Evolutionary conservation across 2,329 filamentous ascomycete species (phyloP), one percentile per base, ranked within the genome.

Genomic region (Colletotrichum tropicale): DNA sequence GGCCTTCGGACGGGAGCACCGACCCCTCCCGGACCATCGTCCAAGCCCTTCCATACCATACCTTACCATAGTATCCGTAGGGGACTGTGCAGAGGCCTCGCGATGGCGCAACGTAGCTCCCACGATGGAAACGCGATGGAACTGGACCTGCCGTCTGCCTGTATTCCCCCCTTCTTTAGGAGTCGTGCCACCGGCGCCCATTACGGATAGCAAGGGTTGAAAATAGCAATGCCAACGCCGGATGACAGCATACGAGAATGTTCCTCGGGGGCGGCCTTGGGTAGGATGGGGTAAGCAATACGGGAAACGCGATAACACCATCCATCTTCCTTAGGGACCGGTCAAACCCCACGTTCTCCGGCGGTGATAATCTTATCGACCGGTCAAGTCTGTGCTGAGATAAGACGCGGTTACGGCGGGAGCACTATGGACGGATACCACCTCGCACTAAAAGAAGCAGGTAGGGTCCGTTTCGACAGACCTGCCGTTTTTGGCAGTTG

Each of bases 161-260:
- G 48, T 60, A n/a, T 71, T 71, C 16, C 13, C n/a, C 10, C 18
- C 28, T 66, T 66, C 32, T 12, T 2, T 15, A 21, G 61, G 60
- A 36, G 61, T 61, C 60, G 48, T 71, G 72, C 48, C 68, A 38
- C 52, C 32, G 34, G 16, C 60, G n/a, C 32, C 65, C 69, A 15
- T 13, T 26, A 38, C 60, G 9, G 21, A n/a, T 43, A 26, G 32
- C n/a, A 12, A 64, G 30, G 6, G 32, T 65, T 26, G 60, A 74
- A 74, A 74, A 71, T 74, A 74, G 71, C 58, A 66, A 52, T 24
- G 62, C 52, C 62, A 43, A 21, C 32, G n/a, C 26, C 24, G 48
- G 66, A 74, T 70, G 71, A 66, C 67, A 70, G 64, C 66, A 66
- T 66, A 52, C 71, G 71, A 66, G 71, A 70, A 60, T 18, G 21